Evolutionary conservation across 306 rosid species (phyloP), one percentile per base, ranked within the genome.

Genomic region (Quercus cerris): DNA sequence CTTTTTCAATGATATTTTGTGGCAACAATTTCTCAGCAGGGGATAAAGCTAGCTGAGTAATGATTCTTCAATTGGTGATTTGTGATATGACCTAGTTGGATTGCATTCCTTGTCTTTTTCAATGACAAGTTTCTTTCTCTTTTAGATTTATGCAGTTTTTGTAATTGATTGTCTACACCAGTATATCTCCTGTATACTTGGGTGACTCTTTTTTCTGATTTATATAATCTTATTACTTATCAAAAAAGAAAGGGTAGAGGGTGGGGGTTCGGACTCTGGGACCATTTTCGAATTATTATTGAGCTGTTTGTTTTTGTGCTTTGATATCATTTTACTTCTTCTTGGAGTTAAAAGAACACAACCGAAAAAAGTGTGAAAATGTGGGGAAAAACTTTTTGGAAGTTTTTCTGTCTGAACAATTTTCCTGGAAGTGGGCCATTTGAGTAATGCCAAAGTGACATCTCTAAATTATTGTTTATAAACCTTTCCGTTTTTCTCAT

Each of bases 401-500:
- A 49, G 54, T 49, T 12, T 49, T 12, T 49, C 54, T 49, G 54
- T 3, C 5, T 49, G 54, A 49, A 49, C 17, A 49, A 49, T 49
- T 49, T 49, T 49, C 15, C 54, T 49, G 17, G 54, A 12, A 49
- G 54, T 12, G 17, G 54, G 54, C 15, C 54, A 49, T 49, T 49
- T 49, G 15, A 49, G 14, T 10, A 49, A 49, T 49, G 54, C 54
- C 5, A 49, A 49, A 49, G 54, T 49, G 15, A 49, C 17, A 49
- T 49, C 54, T 49, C 0, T 49, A 49, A 23, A 12, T 61, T 61
- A 12, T 61, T 25, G 7, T 11, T 25, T 22, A 12, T 25, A 61
- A 25, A 61, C 33, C 54, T 3, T 61, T 61, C 67, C 12, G 51
- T 73, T 62, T 81, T 73, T 59, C 79, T 75, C 80, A 67, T 77